These are phyloP conservation scores for Starmerella floricola DNA, from an alignment of 805 yeast species.

Conservation along the genomic window DNA sequence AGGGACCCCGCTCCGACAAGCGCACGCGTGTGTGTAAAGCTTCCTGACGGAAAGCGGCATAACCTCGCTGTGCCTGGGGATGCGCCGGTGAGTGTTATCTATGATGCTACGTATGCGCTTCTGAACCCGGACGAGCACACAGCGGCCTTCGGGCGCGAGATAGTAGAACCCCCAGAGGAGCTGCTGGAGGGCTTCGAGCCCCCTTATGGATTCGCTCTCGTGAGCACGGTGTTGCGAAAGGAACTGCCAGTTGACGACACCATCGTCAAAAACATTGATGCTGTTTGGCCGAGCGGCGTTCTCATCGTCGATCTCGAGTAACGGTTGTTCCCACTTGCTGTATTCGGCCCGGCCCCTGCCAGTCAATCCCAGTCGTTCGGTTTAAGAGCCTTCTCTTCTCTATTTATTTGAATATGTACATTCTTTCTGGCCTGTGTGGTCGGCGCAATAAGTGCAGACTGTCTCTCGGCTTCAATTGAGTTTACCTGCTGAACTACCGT, in stretches of 20 bases:
- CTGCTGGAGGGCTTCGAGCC: slow-evolving; percentile 35
- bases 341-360: too few species aligned
- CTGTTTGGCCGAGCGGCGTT: slow-evolving; percentile 54
- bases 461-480: too few species aligned
- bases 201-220: slow-evolving; percentile 38
- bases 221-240: slow-evolving; percentile 47
- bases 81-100: slow-evolving; percentile 47
- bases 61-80: slow-evolving; percentile 38
- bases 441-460: too few species aligned
- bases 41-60: slow-evolving; percentile 50
- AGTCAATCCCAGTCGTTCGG: too few species aligned
- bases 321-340: not conserved
- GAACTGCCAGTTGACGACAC: slow-evolving; percentile 30
- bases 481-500: too few species aligned
- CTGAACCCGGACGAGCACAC: slow-evolving; percentile 18
- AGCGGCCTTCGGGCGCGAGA: slow-evolving; percentile 19
- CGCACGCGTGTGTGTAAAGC: slow-evolving; percentile 57
- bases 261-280: slow-evolving; percentile 34
- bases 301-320: slow-evolving; percentile 38
- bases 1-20: slow-evolving; percentile 20
- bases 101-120: slow-evolving; percentile 54
- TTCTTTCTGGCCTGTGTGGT: not conserved
- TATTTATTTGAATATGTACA: not conserved
- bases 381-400: too few species aligned
- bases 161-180: slow-evolving; percentile 13